A percentile compares a stretch with the other conserved stretches of the same genome.
Evolutionary conservation across 2,329 filamentous ascomycete genomes (phyloP).

Genomic region (Aspergillus caelatus): DNA sequence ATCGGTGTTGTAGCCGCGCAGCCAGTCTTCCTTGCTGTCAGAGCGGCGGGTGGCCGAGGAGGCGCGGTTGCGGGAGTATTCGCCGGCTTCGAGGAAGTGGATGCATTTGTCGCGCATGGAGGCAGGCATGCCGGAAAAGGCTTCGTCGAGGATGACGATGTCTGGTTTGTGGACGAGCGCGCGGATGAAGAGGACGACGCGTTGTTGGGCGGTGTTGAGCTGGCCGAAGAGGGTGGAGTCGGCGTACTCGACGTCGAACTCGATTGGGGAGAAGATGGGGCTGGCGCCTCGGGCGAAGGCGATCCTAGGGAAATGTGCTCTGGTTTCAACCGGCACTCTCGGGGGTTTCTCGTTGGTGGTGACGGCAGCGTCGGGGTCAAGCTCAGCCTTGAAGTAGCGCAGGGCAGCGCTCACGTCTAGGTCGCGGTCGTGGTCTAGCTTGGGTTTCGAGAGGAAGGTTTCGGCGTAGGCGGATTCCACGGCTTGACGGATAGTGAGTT

Average conservation of each 20-base stretch:
- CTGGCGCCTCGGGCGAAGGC: slow-evolving; percentile 1
- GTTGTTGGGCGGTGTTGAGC: slow-evolving; percentile 58
- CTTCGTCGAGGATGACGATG: slow-evolving; percentile 82
- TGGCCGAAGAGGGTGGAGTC: slow-evolving; percentile 76
- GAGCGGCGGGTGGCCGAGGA: slow-evolving; percentile 23
- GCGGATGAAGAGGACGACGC: slow-evolving; percentile 80
- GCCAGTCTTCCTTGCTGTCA: slow-evolving; percentile 13
- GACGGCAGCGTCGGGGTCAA: slow-evolving; percentile 59
- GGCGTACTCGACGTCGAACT: slow-evolving; percentile 63
- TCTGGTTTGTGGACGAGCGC: slow-evolving; percentile 80
- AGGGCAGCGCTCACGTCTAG: slow-evolving; percentile 70
- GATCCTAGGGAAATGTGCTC: slow-evolving; percentile 24
- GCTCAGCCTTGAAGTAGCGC: slow-evolving; percentile 74
- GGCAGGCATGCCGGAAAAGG: slow-evolving; percentile 84
- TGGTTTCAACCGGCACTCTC: neutral
- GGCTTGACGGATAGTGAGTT: slow-evolving; percentile 71
- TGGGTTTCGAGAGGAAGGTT: slow-evolving; percentile 75
- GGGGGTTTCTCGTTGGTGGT: slow-evolving; percentile 20
- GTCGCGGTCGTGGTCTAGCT: slow-evolving; percentile 60
- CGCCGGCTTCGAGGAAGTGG: slow-evolving; percentile 71
- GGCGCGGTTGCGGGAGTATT: slow-evolving; percentile 49
- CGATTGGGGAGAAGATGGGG: slow-evolving; percentile 15
- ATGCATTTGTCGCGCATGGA: slow-evolving; percentile 83
- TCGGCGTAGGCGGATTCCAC: slow-evolving; percentile 89
- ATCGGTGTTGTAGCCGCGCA: slow-evolving; percentile 14